Base-by-base conservation (phyloP, 2,329 filamentous ascomycete genomes). In the Colletotrichum navitas region DNA sequence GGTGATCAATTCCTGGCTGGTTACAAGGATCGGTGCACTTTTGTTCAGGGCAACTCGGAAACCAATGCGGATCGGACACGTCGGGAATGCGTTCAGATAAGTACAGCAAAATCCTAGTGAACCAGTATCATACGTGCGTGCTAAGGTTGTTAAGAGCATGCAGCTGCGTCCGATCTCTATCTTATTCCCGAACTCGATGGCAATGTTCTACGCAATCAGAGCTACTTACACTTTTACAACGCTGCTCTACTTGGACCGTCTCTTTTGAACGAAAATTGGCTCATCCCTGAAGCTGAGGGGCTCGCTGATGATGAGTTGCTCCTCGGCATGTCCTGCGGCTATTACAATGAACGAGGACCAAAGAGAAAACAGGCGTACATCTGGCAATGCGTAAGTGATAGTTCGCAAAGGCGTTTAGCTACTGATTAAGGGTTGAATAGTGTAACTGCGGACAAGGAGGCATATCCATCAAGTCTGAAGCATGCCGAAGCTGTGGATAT, bases 211-310 rank as follows among this genome's bases (percentile, higher is more conserved):
- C 7, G 18, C 8, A 6, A 54, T 3, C 14, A 2, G 26, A 21
- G 8, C 11, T 21, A 21, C 11, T 18, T 5, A 29, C 26, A 5
- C 14, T 3, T 3, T 32, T 32, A 18, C 16, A 54, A 34, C 18
- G 51, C 14, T 21, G 3, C 14, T 18, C 8, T 14, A 8, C 16
- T 21, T 32, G 16, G 5, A 2, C 8, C 2, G 26, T 11, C 26
- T 32, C 4, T 2, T 4, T n/a, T 5, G 10, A 16, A n/a, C 26
- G 4, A 3, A 11, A 5, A 21, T n/a, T n/a, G 51, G 5, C 21
- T 11, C 8, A 5, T 2, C 16, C 8, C 29, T 0, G 16, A 21
- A 21, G 7, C 18, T 1, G 26, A 34, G 2, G 8, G 14, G 0
- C 5, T 54, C 0, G 26, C 12, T 11, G 16, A 32, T 6, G 29